Percentiles rank a stretch among this genome's conserved stretches.
These are phyloP conservation scores for Leccinum fibrillosum DNA, from an alignment of 768 basidiomycete genomes.

Conservation along the genomic window DNA sequence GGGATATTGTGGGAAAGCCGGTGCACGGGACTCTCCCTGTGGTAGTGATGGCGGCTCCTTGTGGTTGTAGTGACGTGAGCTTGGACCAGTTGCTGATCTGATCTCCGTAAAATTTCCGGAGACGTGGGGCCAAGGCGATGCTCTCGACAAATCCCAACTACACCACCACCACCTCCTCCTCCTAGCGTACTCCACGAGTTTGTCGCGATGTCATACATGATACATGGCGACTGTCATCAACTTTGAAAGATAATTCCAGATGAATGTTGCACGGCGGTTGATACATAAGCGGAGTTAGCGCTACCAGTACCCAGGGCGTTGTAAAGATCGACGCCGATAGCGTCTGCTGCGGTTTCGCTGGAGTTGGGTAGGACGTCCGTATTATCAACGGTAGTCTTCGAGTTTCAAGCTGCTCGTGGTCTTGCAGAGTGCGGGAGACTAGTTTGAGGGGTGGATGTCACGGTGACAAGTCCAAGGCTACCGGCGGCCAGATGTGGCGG, in stretches of 20 bases:
- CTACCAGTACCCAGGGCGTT: slow-evolving; percentile 51
- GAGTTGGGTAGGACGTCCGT: slow-evolving; percentile 62
- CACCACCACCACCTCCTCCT: slow-evolving; percentile 43
- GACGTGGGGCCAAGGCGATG: slow-evolving; percentile 52
- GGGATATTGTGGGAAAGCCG: slow-evolving; percentile 52
- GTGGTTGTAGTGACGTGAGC: slow-evolving; percentile 28
- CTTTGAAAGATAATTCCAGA: slow-evolving; percentile 57
- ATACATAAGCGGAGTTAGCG: slow-evolving; percentile 39
- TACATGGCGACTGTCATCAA: slow-evolving; percentile 53
- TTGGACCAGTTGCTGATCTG: slow-evolving; percentile 34
- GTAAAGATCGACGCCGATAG: slow-evolving; percentile 58
- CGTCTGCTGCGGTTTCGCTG: slow-evolving; percentile 66
- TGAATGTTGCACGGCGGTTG: slow-evolving; percentile 60
- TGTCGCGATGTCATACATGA: slow-evolving; percentile 59
- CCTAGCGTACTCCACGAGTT: slow-evolving; percentile 67
- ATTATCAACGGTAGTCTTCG: slow-evolving; percentile 48
- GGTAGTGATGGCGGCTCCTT: slow-evolving; percentile 38
- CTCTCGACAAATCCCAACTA: slow-evolving; percentile 68
- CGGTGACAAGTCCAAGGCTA: too few relatives aligned
- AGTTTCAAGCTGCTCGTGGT: slow-evolving; percentile 11
- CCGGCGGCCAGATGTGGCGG: too few relatives aligned
- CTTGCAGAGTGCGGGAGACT: too few relatives aligned
- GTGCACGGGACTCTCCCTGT: slow-evolving; percentile 32
- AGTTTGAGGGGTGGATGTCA: too few relatives aligned
- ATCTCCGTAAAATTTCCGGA: slow-evolving; percentile 73